phyloP scores from a whole-genome alignment of 257 asterid genomes.

The Scutellaria galericulata region DNA sequence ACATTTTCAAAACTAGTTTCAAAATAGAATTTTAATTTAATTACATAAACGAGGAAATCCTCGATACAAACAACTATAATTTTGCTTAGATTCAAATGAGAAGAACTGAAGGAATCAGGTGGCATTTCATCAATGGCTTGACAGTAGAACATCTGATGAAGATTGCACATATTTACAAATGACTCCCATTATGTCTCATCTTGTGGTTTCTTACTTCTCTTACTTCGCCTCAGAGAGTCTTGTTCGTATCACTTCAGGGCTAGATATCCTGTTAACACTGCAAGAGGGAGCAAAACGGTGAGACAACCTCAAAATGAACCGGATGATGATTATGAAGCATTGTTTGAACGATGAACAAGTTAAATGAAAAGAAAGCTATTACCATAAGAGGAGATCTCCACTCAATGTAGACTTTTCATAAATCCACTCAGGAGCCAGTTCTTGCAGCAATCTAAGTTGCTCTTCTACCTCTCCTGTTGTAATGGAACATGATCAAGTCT shows the following conservation, averaged over 20 bases:
- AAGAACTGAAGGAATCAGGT: neutral
- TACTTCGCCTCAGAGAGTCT: conserved; percentile 62
- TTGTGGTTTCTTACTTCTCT: conserved; percentile 21
- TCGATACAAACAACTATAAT: too few species aligned
- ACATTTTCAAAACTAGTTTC: too few species aligned
- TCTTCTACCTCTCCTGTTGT: conserved; percentile 78
- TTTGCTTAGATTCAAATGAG: neutral
- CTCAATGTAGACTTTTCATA: conserved; percentile 57
- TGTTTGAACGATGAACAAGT: too few species aligned
- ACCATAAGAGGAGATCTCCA: conserved; percentile 77
- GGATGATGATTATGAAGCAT: neutral
- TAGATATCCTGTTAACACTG: conserved; percentile 67
- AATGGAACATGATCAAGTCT: conserved; percentile 4
- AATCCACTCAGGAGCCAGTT: conserved; percentile 89
- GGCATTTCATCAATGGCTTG: conserved; percentile 24
- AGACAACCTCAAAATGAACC: neutral
- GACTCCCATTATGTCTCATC: neutral
- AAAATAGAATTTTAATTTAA: too few species aligned
- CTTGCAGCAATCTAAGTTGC: conserved; percentile 70
- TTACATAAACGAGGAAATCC: too few species aligned
- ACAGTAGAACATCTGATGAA: neutral
- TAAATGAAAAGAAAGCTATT: conserved; percentile 14
- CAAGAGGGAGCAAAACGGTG: conserved; percentile 30
- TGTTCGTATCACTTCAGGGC: conserved; percentile 56
- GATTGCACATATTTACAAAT: conserved; percentile 13